Base-by-base conservation (phyloP, 345 rosid genomes). In the Psidium guajava region DNA sequence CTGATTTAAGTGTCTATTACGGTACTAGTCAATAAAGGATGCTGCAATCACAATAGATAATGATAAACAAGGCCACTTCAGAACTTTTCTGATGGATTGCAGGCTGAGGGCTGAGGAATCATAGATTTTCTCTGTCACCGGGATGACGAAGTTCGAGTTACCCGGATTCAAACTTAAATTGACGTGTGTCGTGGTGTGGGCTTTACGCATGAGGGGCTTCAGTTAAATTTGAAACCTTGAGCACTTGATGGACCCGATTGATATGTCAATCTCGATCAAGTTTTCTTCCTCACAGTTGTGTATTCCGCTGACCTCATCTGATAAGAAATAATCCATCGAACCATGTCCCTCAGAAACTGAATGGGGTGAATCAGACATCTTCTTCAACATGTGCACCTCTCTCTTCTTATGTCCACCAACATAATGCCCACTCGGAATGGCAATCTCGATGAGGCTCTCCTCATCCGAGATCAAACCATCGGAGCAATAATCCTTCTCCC, bases 241-340 rank as follows among this genome's bases (percentile, higher is more conserved):
- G 83, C 88, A 88, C 86, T 91, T 91, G 85, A 88, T 90, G 82
- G 90, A 91, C 53, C 93, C 93, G 84, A 88, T 86, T 18, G 87
- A 88, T 81, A 91, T 87, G 87, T 91, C 93, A 80, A 91, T 91
- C 90, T 91, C 93, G 54, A 90, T 90, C 90, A 91, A 75, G 18
- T 90, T 91, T 8, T 91, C 93, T 58, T 91, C 93, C 82, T 91
- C 93, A 58, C 87, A 69, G 77, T 36, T 16, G 77, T 69, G 84
- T 86, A 90, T 85, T 20, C 85, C 88, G 42, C 88, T 86, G 50
- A 86, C 22, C 82, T 90, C 90, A 83, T 88, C 90, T 47, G 87
- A 44, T 16, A 90, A 85, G 85, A 69, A 32, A 69, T 69, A 69
- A 32, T 87, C 87, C 83, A 85, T 86, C 18, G 87, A 82, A 56